Base-by-base conservation (phyloP, 148 eudicot genomes). In the Euryodendron excelsum region DNA sequence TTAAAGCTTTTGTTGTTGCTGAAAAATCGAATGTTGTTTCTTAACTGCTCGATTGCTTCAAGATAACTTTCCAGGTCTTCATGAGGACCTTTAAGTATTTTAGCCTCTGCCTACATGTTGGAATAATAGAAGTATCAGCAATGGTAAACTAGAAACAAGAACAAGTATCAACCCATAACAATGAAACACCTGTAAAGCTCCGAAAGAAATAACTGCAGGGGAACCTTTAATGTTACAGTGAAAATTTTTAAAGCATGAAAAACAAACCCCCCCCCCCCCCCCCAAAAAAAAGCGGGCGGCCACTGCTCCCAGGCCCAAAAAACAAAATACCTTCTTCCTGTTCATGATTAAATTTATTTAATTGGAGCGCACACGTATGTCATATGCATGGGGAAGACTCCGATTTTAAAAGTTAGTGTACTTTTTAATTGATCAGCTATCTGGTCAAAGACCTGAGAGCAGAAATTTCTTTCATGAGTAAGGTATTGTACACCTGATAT, bases 61-160 rank as follows among this genome's bases (percentile, higher is more conserved):
- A 95, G 90, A 79, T 95, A 95, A 80, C 96, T 88, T 84, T 95
- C 96, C 60, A 95, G 87, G 85, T 95, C 97, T 78, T 95, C 98
- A 77, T 90, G 97, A 74, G 98, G 98, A 59, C 98, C 98, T 84
- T 90, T 95, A 74, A 91, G 88, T 87, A 95, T 90, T 85, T 90
- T 93, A 48, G 89, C 89, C 83, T 95, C 98, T 63, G 98, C 98
- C 98, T 95, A 77, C 85, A 85, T 50, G 72, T 79, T 72, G 45
- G 56, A 15, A 78, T 33, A 60, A 33, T 18, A 76, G 14, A 48
- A 80, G n/a, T 18, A 53, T 64, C 55, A 75, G 14, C 28, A 75
- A 45, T 1, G 0, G 11, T 44, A 21, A 23, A 48, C 25, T 18
- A 39, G 8, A 61, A 71, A 65, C 2, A 10, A 17, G 60, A 73